Percentiles rank a stretch among this genome's conserved stretches.
Conservation (phyloP, 1,139 yeast genomes). For the Pneumocystis sp. region DNA sequence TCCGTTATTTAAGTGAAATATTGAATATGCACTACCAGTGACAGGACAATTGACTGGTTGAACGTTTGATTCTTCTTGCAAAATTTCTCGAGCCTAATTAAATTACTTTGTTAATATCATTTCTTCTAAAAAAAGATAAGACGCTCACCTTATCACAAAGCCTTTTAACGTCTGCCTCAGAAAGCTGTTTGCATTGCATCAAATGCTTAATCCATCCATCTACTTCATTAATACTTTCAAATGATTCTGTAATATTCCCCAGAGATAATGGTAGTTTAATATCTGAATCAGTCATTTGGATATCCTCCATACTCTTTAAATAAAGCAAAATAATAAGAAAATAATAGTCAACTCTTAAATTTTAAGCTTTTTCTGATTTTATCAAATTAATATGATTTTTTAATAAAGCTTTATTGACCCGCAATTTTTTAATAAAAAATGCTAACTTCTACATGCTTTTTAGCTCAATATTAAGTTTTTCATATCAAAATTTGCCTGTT, state of each 20-base stretch:
- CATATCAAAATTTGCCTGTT: neutral
- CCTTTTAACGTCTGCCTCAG: slow-evolving; percentile 63
- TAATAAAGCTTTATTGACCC: neutral
- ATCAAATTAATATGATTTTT: neutral
- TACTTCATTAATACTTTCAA: slow-evolving; percentile 31
- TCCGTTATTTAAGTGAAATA: neutral
- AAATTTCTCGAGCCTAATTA: slow-evolving; percentile 21
- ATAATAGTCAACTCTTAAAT: neutral
- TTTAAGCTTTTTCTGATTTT: neutral
- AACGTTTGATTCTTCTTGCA: slow-evolving; percentile 38
- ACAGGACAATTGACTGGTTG: slow-evolving; percentile 78
- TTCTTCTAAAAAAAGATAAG: neutral
- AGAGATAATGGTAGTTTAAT: neutral
- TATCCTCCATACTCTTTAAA: neutral
- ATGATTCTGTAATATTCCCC: neutral
- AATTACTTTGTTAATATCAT: neutral
- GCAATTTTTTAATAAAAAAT: neutral
- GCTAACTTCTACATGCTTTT: neutral
- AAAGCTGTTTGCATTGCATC: slow-evolving; percentile 62
- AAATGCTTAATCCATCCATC: slow-evolving; percentile 81
- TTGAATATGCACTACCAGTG: slow-evolving; percentile 23
- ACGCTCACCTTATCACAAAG: slow-evolving; percentile 56
- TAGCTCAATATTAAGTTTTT: neutral
- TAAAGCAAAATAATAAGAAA: neutral
- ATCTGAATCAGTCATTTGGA: neutral